These are phyloP conservation scores for Ophiostoma novo-ulmi DNA, from an alignment of 2,329 filamentous ascomycete genomes.

Conservation along the genomic window DNA sequence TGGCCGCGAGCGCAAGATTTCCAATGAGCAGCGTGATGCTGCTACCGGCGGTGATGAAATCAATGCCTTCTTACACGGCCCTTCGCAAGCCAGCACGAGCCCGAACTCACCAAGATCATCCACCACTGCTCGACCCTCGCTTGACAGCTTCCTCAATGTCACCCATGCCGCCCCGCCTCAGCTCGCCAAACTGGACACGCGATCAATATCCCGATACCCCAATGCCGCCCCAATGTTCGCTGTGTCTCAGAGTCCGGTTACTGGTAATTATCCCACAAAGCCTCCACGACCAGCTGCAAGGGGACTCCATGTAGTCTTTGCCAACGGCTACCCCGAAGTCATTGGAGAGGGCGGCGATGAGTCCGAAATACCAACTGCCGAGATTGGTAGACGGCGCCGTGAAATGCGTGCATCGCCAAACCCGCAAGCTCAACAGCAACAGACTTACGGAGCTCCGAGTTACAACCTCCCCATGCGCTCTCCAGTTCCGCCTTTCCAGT, in stretches of 20 bases:
- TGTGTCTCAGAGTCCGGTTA: slow-evolving; percentile 42
- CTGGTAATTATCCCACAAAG: slow-evolving; percentile 1
- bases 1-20: slow-evolving; percentile 36
- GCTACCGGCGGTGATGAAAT: slow-evolving; percentile 37
- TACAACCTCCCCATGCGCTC: slow-evolving; percentile 25
- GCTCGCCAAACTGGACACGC: slow-evolving; percentile 50
- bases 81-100: slow-evolving; percentile 31
- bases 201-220: slow-evolving; percentile 51
- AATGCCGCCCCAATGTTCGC: slow-evolving; percentile 46
- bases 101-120: slow-evolving; percentile 20
- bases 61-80: slow-evolving; percentile 55
- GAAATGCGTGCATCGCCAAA: slow-evolving; percentile 26
- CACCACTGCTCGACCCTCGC: slow-evolving; percentile 34
- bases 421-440: slow-evolving; percentile 11
- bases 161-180: slow-evolving; percentile 47
- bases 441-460: neutral
- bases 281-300: slow-evolving; percentile 43
- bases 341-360: slow-evolving; percentile 93
- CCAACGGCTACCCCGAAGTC: slow-evolving; percentile 65
- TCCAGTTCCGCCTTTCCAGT: slow-evolving; percentile 31
- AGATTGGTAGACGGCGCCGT: slow-evolving; percentile 60
- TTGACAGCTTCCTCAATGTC: slow-evolving; percentile 54
- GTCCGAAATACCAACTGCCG: slow-evolving; percentile 63
- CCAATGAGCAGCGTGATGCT: slow-evolving; percentile 36
- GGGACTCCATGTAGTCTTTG: slow-evolving; percentile 70